Percentiles rank a stretch among this genome's conserved stretches.
phyloP scores from a whole-genome alignment of 129 eudicot genomes.

The Pulicaria dysenterica region DNA sequence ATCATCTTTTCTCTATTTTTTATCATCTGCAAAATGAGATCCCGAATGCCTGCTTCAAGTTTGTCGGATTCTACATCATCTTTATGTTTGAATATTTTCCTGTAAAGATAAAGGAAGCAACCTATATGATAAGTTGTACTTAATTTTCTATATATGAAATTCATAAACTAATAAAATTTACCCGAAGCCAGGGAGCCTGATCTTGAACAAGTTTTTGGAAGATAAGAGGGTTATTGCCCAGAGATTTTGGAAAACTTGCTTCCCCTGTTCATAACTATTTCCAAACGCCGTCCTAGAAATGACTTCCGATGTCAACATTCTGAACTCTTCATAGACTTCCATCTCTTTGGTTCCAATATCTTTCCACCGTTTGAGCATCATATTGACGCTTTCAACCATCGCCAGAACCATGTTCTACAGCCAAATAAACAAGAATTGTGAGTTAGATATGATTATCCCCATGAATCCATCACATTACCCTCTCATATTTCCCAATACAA shows the following conservation, averaged over 20 bases:
- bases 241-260: slow-evolving; percentile 28
- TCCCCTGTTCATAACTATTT: slow-evolving; percentile 39
- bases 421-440: background rate
- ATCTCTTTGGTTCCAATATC: slow-evolving; percentile 19
- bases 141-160: background rate
- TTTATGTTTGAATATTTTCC: slow-evolving; percentile 9
- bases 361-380: slow-evolving; percentile 44
- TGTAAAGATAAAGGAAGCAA: background rate
- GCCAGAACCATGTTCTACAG: slow-evolving; percentile 39
- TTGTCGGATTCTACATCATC: slow-evolving; percentile 23
- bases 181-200: slow-evolving; percentile 7
- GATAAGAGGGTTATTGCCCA: background rate
- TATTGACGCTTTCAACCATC: slow-evolving; percentile 37
- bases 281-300: slow-evolving; percentile 43
- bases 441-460: no score
- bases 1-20: slow-evolving; percentile 11
- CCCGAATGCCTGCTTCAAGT: slow-evolving; percentile 20
- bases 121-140: background rate
- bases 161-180: background rate
- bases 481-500: no score
- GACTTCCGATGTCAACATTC: slow-evolving; percentile 33
- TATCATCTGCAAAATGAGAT: slow-evolving; percentile 18
- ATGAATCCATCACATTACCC: no score
- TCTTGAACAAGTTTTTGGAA: background rate
- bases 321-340: slow-evolving; percentile 40